A percentile compares a stretch with the other conserved stretches of the same genome.
Conservation (phyloP, 2,329 filamentous ascomycete genomes). For the Sclerotiophoma versabilis region DNA sequence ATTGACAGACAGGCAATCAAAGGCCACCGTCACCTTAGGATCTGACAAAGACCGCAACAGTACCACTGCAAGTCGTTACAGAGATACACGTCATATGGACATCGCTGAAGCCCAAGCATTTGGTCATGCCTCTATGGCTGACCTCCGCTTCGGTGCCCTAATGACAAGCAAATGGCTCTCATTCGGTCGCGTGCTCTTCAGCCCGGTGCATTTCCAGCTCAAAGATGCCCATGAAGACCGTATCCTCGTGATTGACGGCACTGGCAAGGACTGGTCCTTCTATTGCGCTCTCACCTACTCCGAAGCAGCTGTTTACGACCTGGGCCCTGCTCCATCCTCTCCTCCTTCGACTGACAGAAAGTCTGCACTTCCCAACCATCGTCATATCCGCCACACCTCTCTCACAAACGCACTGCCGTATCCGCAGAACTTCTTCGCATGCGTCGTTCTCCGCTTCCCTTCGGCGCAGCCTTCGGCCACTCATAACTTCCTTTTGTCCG, state of each 20-base stretch:
- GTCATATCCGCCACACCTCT: constrained; percentile 73
- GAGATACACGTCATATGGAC: constrained; percentile 66
- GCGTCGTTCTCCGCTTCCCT: constrained; percentile 80
- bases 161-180: constrained; percentile 89
- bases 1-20: constrained; percentile 42
- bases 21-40: constrained; percentile 37
- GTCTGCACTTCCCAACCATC: constrained; percentile 68
- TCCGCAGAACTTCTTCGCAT: constrained; percentile 75
- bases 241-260: constrained; percentile 80
- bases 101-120: constrained; percentile 48
- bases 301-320: constrained; percentile 76
- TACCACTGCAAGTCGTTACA: constrained; percentile 45
- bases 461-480: constrained; percentile 70
- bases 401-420: constrained; percentile 75
- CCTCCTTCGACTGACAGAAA: constrained; percentile 36
- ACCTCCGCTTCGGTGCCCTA: constrained; percentile 79
- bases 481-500: constrained; percentile 74
- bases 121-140: constrained; percentile 65
- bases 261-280: constrained; percentile 91
- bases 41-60: constrained; percentile 47
- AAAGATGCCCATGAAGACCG: constrained; percentile 64
- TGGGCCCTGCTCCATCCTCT: constrained; percentile 52
- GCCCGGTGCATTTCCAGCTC: constrained; percentile 76
- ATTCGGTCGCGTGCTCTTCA: constrained; percentile 83
- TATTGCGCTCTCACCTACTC: constrained; percentile 84